Evolutionary conservation across 2,329 filamentous ascomycete genomes (phyloP).

Genomic region (Trichothecium sympodiale): DNA sequence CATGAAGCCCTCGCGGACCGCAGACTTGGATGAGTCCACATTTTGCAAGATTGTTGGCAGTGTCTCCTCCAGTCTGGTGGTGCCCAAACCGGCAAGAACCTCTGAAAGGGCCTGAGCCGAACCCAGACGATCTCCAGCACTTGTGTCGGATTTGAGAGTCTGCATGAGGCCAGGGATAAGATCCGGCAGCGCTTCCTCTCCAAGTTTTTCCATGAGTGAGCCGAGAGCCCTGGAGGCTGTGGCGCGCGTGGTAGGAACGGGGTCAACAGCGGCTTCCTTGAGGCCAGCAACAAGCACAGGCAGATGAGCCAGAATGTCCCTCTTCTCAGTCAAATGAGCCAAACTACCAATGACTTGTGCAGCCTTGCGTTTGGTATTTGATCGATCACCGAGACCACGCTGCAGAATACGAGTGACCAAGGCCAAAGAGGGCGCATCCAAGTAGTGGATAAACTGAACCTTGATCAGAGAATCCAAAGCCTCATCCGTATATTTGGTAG

Average conservation of each 20-base stretch:
- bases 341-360: slow-evolving; percentile 96
- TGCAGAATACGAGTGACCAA: slow-evolving; percentile 92
- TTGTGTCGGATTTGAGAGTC: slow-evolving; percentile 92
- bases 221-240: slow-evolving; percentile 93
- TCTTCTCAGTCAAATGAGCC: slow-evolving; percentile 91
- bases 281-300: slow-evolving; percentile 87
- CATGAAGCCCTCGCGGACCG: slow-evolving; percentile 97
- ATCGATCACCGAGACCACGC: slow-evolving; percentile 80
- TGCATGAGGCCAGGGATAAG: slow-evolving; percentile 97
- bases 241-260: slow-evolving; percentile 89
- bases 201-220: slow-evolving; percentile 94
- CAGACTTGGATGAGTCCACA: slow-evolving; percentile 78
- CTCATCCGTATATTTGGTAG: slow-evolving; percentile 93
- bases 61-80: slow-evolving; percentile 85
- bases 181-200: slow-evolving; percentile 91
- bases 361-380: slow-evolving; percentile 90
- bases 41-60: slow-evolving; percentile 94
- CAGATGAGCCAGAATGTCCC: slow-evolving; percentile 82
- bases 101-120: slow-evolving; percentile 95
- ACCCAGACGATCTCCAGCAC: slow-evolving; percentile 88
- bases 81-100: slow-evolving; percentile 90
- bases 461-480: slow-evolving; percentile 91
- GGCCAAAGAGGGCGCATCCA: slow-evolving; percentile 93
- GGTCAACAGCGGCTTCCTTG: slow-evolving; percentile 82
- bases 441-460: slow-evolving; percentile 94